These are phyloP conservation scores for Pythium sukuiense DNA, from an alignment of 352 stramenopile genomes.

Conservation along the genomic window DNA sequence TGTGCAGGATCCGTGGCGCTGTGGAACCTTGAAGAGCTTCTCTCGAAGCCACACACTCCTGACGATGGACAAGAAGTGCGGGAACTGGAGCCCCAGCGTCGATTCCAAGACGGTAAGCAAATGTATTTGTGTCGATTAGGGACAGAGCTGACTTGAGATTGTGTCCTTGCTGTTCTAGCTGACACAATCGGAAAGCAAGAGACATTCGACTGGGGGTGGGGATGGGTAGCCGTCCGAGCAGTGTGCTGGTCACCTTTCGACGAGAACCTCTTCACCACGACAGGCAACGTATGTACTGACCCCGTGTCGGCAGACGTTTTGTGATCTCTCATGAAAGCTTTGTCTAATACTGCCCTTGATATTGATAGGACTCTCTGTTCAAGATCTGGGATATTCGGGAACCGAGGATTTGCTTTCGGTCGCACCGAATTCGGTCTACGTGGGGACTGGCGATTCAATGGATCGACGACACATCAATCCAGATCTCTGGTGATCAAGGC, in stretches of 20 bases:
- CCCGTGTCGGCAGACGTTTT: background rate
- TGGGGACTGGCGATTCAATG: conserved; percentile 79
- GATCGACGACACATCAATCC: conserved; percentile 71
- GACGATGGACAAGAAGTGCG: conserved; percentile 13
- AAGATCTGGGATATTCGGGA: conserved; percentile 87
- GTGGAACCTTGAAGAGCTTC: conserved; percentile 67
- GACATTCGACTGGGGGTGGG: conserved; percentile 78
- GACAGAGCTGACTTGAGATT: too few relatives aligned
- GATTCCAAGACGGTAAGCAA: conserved; percentile 80
- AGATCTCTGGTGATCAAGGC: conserved; percentile 82
- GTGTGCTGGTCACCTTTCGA: conserved; percentile 84
- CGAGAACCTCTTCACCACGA: conserved; percentile 80
- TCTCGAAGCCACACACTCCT: conserved; percentile 9
- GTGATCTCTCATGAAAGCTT: background rate
- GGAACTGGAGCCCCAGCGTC: conserved; percentile 63
- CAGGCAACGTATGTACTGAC: conserved; percentile 72
- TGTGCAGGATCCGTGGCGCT: conserved; percentile 64
- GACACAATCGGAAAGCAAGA: conserved; percentile 84
- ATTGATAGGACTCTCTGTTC: conserved; percentile 68
- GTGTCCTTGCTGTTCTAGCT: conserved; percentile 29
- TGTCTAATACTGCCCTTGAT: background rate
- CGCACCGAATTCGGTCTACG: conserved; percentile 79
- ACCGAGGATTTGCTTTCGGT: conserved; percentile 70
- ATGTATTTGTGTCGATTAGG: too few relatives aligned
- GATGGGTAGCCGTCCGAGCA: conserved; percentile 78